Evolutionary conservation across 345 rosid species (phyloP).

Genomic region (Punica granatum): DNA sequence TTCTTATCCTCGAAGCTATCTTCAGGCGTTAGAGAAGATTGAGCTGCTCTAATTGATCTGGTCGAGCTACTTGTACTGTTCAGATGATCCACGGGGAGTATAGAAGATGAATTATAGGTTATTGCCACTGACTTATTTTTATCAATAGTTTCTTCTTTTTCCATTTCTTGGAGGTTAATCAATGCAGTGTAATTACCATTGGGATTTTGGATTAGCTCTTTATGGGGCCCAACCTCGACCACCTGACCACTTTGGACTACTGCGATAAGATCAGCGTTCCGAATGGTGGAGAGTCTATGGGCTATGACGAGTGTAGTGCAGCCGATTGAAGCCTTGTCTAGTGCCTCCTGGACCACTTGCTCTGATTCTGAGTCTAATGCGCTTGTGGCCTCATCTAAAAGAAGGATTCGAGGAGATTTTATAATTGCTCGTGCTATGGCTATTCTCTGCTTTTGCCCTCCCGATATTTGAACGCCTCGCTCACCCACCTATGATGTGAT

Average conservation of each 20-base stretch:
- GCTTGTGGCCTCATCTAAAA: slow-evolving; percentile 78
- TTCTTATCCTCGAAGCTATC: slow-evolving; percentile 17
- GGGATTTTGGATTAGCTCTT: no score
- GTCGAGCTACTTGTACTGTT: no score
- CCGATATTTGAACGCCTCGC: slow-evolving; percentile 73
- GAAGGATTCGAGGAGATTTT: slow-evolving; percentile 57
- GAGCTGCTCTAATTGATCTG: no score
- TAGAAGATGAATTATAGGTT: no score
- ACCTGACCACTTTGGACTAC: slow-evolving; percentile 44
- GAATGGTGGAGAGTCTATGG: slow-evolving; percentile 72
- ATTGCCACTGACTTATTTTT: neutral
- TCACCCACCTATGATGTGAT: slow-evolving; percentile 95
- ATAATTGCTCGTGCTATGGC: slow-evolving; percentile 72
- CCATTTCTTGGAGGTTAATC: no score
- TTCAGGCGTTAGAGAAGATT: no score
- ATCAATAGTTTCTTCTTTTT: no score
- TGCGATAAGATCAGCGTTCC: slow-evolving; percentile 47
- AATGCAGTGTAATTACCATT: no score
- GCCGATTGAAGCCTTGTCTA: slow-evolving; percentile 53
- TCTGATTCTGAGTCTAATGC: slow-evolving; percentile 81
- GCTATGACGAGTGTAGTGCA: slow-evolving; percentile 65
- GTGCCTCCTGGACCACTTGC: slow-evolving; percentile 56
- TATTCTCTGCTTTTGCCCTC: slow-evolving; percentile 80
- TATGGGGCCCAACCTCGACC: slow-evolving; percentile 58
- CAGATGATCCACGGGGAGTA: no score